These are phyloP conservation scores for Talaromyces islandicus DNA, from an alignment of 2,329 filamentous ascomycete species.

Conservation along the genomic window DNA sequence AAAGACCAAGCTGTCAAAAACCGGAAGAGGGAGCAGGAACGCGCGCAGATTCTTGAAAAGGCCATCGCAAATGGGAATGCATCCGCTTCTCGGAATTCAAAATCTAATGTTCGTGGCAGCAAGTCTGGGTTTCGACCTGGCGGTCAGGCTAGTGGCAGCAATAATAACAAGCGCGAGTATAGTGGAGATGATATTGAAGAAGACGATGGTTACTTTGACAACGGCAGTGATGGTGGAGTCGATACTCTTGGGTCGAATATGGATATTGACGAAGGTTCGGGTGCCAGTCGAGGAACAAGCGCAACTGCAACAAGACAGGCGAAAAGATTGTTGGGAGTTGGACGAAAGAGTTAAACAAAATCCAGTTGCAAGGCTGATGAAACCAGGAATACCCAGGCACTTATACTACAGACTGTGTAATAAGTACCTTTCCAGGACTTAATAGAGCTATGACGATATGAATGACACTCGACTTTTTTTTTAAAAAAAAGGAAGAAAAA, in stretches of 20 bases:
- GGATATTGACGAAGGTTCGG: conserved; percentile 35
- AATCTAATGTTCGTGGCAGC: conserved; percentile 8
- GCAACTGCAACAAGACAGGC: conserved; percentile 20
- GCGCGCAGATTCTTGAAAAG: conserved; percentile 45
- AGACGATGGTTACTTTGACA: conserved; percentile 32
- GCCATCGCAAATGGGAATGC: conserved; percentile 38
- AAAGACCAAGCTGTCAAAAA: conserved; percentile 52
- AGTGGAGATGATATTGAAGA: conserved; percentile 29
- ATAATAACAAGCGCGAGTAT: conserved; percentile 36
- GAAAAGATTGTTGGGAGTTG: conserved; percentile 29
- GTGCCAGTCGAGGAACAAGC: conserved; percentile 14
- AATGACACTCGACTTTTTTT: background rate
- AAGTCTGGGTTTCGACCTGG: conserved; percentile 7
- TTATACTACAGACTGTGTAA: background rate
- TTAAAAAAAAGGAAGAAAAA: background rate
- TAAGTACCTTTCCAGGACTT: background rate
- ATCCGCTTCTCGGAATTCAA: background rate
- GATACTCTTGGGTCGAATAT: conserved; percentile 24
- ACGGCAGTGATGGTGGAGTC: conserved; percentile 21
- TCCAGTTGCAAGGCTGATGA: background rate
- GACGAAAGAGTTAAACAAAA: conserved; percentile 23
- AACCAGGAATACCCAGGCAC: background rate
- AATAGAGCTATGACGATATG: background rate
- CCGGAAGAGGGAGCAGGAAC: conserved; percentile 45
- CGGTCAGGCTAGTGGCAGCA: conserved; percentile 3